Base-by-base conservation (phyloP, 495 filamentous ascomycete species). In the Cenococcum geophilum region DNA sequence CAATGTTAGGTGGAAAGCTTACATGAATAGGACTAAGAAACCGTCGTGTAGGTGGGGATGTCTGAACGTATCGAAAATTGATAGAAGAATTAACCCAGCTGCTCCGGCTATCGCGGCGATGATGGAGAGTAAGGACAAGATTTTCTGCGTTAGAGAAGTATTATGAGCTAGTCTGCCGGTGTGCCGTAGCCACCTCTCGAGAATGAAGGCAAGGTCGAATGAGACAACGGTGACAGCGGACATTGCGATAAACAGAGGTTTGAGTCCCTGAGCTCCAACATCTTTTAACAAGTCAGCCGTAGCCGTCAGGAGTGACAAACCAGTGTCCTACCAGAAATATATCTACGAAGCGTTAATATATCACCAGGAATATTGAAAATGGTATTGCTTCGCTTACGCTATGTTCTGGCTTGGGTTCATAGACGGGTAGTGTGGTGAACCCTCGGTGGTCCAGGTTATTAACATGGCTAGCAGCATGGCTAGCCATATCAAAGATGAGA, bases 181-280 rank as follows among this genome's bases (percentile, higher is more conserved):
- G 72, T 95, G 89, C 18, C 91, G 87, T 42, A 95, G 80, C 81
- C 85, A 90, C 49, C 91, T 82, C 79, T 96, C 93, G 25, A 86
- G 73, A 32, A 85, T 73, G 62, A 98, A 89, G 11, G 88, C 83
- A 25, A 92, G 74, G 76, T 96, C 89, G 59, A 98, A 83, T 62
- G 90, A 87, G 36, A 96, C 76, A 55, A 91, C 89, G 18, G 89
- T 92, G 20, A 96, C 77, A 11, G 79, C 76, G 74, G 85, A 86
- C 57, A 91, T 91, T 11, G 84, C 77, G 60, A 98, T 83, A 77
- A 98, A 98, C 1, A 97, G 77, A 0, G 93, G 93, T 63, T 96
- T 90, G 2, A 96, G 76, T 0, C 77, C 75, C 25, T 77, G 70
- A 0, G 87, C 86, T 61, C 91, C 93, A 27, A 96, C 78, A 73